These are phyloP conservation scores for Botrytis hyacinthi DNA, from an alignment of 2,329 filamentous ascomycete species.

Conservation along the genomic window DNA sequence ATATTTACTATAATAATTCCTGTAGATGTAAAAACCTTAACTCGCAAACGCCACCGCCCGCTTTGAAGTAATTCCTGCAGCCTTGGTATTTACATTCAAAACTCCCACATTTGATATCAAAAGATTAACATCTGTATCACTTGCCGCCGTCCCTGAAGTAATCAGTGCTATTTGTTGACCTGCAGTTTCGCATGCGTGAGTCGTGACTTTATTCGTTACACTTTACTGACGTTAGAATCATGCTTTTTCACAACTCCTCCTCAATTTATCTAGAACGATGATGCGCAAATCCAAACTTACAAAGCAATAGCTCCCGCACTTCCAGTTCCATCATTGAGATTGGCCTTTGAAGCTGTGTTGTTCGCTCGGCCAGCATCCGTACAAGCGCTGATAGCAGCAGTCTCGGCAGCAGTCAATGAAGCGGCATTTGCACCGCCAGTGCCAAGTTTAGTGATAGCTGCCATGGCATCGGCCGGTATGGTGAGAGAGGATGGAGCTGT, in stretches of 20 bases:
- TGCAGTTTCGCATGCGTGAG: constrained; percentile 28
- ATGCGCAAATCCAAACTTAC: constrained; percentile 17
- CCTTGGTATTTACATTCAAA: constrained; percentile 30
- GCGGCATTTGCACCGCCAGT: constrained; percentile 28
- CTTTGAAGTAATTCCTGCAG: constrained; percentile 26
- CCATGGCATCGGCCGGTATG: constrained; percentile 29
- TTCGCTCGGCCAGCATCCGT: constrained; percentile 25
- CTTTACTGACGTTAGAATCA: constrained; percentile 12
- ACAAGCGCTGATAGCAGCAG: constrained; percentile 26
- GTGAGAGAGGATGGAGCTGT: constrained; percentile 26
- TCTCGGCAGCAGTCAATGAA: constrained; percentile 25
- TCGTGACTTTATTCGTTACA: constrained; percentile 31
- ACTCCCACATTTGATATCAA: constrained; percentile 34
- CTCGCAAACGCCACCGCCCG: constrained; percentile 5
- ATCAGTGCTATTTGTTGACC: constrained; percentile 27
- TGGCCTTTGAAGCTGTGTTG: constrained; percentile 29
- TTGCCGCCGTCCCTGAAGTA: constrained; percentile 17
- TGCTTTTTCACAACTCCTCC: background rate
- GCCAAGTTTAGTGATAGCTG: constrained; percentile 30
- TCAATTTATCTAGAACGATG: background rate
- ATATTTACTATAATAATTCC: background rate
- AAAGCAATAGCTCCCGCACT: constrained; percentile 30
- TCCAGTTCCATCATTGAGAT: constrained; percentile 24
- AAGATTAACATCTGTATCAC: constrained; percentile 29
- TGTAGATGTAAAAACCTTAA: no score